These are phyloP conservation scores for Acanthamoeba sp. DNA, from an alignment of 208 protist genomes.

Conservation along the genomic window DNA sequence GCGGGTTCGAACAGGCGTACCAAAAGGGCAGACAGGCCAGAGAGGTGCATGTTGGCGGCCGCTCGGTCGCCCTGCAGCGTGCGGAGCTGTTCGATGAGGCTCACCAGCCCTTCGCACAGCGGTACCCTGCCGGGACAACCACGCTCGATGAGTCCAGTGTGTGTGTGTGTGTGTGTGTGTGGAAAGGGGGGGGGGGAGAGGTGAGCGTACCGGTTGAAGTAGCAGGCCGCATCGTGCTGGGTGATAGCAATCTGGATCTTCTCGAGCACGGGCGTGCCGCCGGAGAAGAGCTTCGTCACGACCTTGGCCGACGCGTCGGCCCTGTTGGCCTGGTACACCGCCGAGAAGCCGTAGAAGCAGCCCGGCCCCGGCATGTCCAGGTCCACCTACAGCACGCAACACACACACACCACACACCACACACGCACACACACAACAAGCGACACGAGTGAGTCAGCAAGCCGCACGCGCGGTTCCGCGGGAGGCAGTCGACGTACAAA, in stretches of 20 bases:
- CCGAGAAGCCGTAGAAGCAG: conserved; percentile 17
- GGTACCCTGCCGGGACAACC: neutral
- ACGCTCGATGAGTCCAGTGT: too few species aligned
- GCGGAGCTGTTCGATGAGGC: neutral
- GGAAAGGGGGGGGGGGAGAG: too few species aligned
- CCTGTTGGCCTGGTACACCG: neutral
- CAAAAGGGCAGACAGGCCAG: neutral
- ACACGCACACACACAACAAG: too few species aligned
- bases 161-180: too few species aligned
- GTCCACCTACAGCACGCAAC: neutral
- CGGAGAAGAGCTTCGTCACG: conserved; percentile 11
- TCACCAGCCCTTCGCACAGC: conserved; percentile 27
- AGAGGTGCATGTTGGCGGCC: conserved; percentile 11
- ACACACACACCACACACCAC: neutral
- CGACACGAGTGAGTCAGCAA: too few species aligned
- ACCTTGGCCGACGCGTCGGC: neutral
- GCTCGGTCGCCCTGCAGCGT: neutral
- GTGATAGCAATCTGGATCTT: conserved; percentile 37
- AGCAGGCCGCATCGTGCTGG: neutral
- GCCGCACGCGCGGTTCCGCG: neutral
- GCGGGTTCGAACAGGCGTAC: neutral
- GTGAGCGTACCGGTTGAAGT: neutral
- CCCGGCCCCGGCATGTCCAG: neutral
- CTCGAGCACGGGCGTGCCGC: neutral
- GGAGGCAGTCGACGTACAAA: neutral